Evolutionary conservation across 331 rosid genomes (phyloP).

Genomic region (Malus hybrid): DNA sequence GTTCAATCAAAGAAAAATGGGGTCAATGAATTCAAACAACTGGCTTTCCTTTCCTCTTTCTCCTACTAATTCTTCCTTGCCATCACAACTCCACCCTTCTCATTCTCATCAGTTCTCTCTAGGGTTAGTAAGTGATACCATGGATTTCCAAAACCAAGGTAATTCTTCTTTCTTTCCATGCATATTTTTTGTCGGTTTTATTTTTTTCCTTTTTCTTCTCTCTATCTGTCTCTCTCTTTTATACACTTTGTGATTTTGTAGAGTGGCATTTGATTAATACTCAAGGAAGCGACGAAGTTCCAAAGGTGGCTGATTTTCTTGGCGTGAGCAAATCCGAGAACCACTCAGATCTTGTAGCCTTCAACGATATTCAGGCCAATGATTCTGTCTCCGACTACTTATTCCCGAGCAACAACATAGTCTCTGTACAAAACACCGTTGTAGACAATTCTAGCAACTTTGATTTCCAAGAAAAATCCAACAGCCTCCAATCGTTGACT

Average conservation of each 20-base stretch:
- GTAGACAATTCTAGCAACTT: constrained; percentile 34
- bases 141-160: constrained; percentile 88
- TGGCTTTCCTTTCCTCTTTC: constrained; percentile 98
- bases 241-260: constrained; percentile 1
- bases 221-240: background rate
- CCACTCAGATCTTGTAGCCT: constrained; percentile 61
- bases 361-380: constrained; percentile 43
- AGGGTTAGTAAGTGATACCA: constrained; percentile 60
- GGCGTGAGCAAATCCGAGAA: constrained; percentile 81
- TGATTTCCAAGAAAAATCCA: constrained; percentile 64
- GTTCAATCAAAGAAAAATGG: constrained; percentile 5
- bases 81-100: constrained; percentile 60
- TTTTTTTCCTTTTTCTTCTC: background rate
- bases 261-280: constrained; percentile 73
- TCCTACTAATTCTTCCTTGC: constrained; percentile 74
- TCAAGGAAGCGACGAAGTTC: constrained; percentile 56
- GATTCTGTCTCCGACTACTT: constrained; percentile 68
- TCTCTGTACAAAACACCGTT: constrained; percentile 47
- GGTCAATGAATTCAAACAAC: constrained; percentile 83
- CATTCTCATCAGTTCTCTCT: constrained; percentile 82
- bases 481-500: constrained; percentile 66
- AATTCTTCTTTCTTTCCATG: background rate
- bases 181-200: background rate
- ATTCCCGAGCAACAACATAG: constrained; percentile 37
- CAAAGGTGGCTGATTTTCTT: constrained; percentile 92